These are phyloP conservation scores for Elaeis guineensis DNA, from an alignment of 176 grass and related monocot genomes.

Conservation along the genomic window DNA sequence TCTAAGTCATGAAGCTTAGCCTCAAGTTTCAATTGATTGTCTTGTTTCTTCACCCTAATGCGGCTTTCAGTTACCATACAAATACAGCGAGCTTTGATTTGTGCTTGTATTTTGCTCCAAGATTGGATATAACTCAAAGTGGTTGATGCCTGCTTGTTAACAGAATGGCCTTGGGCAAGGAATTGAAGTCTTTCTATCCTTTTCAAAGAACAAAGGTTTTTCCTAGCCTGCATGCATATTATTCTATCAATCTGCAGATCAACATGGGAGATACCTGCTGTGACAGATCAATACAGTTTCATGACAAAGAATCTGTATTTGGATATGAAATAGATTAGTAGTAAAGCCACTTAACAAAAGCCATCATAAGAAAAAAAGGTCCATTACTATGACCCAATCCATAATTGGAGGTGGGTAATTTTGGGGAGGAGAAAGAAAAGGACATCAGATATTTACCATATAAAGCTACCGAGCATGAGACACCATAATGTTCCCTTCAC, in stretches of 20 bases:
- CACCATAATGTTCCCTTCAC: too few relatives aligned
- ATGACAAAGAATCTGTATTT: too few relatives aligned
- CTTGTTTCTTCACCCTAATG: slow-evolving; percentile 78
- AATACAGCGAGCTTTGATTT: slow-evolving; percentile 63
- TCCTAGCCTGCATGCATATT: slow-evolving; percentile 52
- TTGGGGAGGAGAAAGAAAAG: too few relatives aligned
- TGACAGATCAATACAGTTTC: too few relatives aligned
- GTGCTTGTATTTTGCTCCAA: slow-evolving; percentile 83
- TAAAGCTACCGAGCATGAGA: too few relatives aligned
- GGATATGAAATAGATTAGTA: too few relatives aligned
- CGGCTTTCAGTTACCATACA: slow-evolving; percentile 85
- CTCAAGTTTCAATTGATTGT: slow-evolving; percentile 83
- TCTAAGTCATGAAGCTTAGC: slow-evolving; percentile 84
- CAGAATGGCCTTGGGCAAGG: slow-evolving; percentile 38
- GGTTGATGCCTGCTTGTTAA: slow-evolving; percentile 75
- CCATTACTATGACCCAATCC: too few relatives aligned
- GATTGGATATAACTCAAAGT: slow-evolving; percentile 61
- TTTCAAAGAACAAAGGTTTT: slow-evolving; percentile 56
- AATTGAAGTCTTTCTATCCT: slow-evolving; percentile 53
- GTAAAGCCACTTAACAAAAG: too few relatives aligned
- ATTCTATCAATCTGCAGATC: not conserved
- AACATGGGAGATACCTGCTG: not conserved
- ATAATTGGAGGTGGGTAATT: too few relatives aligned
- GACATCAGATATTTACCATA: too few relatives aligned
- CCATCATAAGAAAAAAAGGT: too few relatives aligned